phyloP scores from a whole-genome alignment of 495 filamentous ascomycete species.

The Parachaetomium inaequale region DNA sequence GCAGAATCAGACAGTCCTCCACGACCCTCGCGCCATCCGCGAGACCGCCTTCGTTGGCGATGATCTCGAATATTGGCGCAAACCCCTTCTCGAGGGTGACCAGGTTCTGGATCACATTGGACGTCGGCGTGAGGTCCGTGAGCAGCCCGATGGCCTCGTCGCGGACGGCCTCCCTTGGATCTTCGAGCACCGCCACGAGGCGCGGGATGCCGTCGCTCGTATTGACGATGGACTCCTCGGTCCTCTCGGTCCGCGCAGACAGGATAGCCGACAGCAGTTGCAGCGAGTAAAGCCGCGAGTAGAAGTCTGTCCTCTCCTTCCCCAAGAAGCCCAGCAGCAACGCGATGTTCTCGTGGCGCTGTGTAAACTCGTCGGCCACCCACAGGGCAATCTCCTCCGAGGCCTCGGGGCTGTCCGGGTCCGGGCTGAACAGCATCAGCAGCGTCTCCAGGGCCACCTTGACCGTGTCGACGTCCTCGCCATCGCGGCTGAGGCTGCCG shows the following conservation, averaged over 20 bases:
- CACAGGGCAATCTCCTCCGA: slow-evolving; percentile 95
- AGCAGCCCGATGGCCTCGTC: slow-evolving; percentile 61
- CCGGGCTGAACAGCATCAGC: slow-evolving; percentile 77
- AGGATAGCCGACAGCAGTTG: slow-evolving; percentile 86
- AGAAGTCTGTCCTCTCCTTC: slow-evolving; percentile 76
- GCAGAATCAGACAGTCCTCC: slow-evolving; percentile 89
- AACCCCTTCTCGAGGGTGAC: slow-evolving; percentile 95
- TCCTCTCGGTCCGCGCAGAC: slow-evolving; percentile 81
- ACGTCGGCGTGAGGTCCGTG: slow-evolving; percentile 50
- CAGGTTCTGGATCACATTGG: slow-evolving; percentile 76
- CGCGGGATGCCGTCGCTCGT: slow-evolving; percentile 85
- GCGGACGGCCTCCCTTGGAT: slow-evolving; percentile 81
- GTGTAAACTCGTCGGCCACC: slow-evolving; percentile 97
- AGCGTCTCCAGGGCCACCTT: slow-evolving; percentile 93
- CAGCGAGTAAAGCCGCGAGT: slow-evolving; percentile 86
- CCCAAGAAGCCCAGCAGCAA: slow-evolving; percentile 85
- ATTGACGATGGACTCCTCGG: slow-evolving; percentile 90
- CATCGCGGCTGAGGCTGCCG: slow-evolving; percentile 76
- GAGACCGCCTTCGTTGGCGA: slow-evolving; percentile 76
- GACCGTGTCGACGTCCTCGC: slow-evolving; percentile 93
- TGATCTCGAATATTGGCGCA: slow-evolving; percentile 76
- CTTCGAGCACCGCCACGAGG: slow-evolving; percentile 77
- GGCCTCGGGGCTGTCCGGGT: slow-evolving; percentile 71
- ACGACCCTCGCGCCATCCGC: slow-evolving; percentile 83
- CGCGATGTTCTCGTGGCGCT: slow-evolving; percentile 97